phyloP scores from a whole-genome alignment of 192 early-diverging fungal species.

The Coemansia sp. region DNA sequence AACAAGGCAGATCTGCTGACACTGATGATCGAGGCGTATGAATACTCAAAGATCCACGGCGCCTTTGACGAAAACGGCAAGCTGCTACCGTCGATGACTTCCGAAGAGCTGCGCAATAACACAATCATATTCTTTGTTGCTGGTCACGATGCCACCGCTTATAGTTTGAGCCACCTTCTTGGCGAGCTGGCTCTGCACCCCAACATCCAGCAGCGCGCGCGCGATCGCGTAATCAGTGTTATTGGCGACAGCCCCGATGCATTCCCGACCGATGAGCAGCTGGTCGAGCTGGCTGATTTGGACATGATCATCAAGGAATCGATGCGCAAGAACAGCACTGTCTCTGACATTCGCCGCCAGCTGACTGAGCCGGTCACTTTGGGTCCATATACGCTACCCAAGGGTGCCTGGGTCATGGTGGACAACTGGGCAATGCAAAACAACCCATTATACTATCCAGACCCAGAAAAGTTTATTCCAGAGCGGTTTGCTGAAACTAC shows the following conservation, averaged over 20 bases:
- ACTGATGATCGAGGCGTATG: constrained; percentile 57
- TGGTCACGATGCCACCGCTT: constrained; percentile 55
- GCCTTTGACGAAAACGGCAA: constrained; percentile 48
- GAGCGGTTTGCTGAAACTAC: constrained; percentile 45
- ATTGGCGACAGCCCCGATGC: constrained; percentile 50
- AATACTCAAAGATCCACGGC: constrained; percentile 38
- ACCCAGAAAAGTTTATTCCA: constrained; percentile 56
- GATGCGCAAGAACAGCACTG: constrained; percentile 44
- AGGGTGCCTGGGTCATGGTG: constrained; percentile 53
- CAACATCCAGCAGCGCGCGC: constrained; percentile 44
- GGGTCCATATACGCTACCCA: constrained; percentile 53
- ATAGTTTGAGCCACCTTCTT: constrained; percentile 38
- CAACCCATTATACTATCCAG: constrained; percentile 46
- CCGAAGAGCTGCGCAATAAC: constrained; percentile 53
- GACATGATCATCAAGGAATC: constrained; percentile 56
- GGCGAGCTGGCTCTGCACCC: constrained; percentile 53
- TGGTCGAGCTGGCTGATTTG: constrained; percentile 48
- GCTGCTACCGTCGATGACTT: constrained; percentile 42
- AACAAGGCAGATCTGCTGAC: constrained; percentile 54
- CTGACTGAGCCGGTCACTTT: constrained; percentile 52
- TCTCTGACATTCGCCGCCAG: constrained; percentile 33
- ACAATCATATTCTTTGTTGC: constrained; percentile 58
- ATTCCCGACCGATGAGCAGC: constrained; percentile 55
- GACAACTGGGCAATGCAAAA: constrained; percentile 59
- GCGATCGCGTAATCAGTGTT: constrained; percentile 42